Percentiles rank a stretch among this genome's conserved stretches.
These are phyloP conservation scores for Ophiostoma perfectum DNA, from an alignment of 2,329 filamentous ascomycete genomes.

Conservation along the genomic window DNA sequence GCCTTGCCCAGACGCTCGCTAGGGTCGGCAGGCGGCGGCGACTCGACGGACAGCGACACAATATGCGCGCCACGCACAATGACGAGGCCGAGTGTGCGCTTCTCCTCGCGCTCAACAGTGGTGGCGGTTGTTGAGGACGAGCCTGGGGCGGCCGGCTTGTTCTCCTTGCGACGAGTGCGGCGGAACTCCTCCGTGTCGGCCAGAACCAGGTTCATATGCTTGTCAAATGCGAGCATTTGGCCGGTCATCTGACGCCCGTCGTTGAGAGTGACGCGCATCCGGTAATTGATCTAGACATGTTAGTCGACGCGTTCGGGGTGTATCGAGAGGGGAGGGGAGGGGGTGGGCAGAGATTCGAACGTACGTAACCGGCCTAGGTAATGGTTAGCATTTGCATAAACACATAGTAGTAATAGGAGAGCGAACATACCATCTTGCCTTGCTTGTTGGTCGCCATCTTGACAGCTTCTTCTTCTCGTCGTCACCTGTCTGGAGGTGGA, in stretches of 20 bases:
- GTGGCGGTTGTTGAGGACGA: conserved; percentile 47
- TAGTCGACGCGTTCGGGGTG: conserved; percentile 28
- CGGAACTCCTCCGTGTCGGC: conserved; percentile 98
- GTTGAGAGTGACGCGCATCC: conserved; percentile 93
- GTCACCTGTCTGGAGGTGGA: neutral
- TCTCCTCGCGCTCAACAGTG: conserved; percentile 85
- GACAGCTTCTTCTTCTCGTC: conserved; percentile 23
- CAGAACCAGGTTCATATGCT: conserved; percentile 99
- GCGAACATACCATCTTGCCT: conserved; percentile 93
- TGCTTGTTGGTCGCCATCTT: conserved; percentile 79
- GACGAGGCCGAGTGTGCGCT: conserved; percentile 89
- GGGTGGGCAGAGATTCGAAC: conserved; percentile 33
- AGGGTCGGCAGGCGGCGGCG: conserved; percentile 89
- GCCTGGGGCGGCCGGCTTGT: conserved; percentile 60
- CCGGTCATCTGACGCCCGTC: conserved; percentile 95
- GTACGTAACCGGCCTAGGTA: conserved; percentile 63
- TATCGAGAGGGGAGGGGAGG: neutral
- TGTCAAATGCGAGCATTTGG: conserved; percentile 98
- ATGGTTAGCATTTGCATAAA: conserved; percentile 5
- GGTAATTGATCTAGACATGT: conserved; percentile 83
- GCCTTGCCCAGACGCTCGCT: conserved; percentile 79
- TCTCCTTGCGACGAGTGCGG: conserved; percentile 77
- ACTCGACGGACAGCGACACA: conserved; percentile 90
- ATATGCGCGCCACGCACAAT: conserved; percentile 94
- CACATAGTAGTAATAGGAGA: neutral